These are phyloP conservation scores for Krasilnikovozyma curviuscula DNA, from an alignment of 768 basidiomycete species.

Conservation along the genomic window DNA sequence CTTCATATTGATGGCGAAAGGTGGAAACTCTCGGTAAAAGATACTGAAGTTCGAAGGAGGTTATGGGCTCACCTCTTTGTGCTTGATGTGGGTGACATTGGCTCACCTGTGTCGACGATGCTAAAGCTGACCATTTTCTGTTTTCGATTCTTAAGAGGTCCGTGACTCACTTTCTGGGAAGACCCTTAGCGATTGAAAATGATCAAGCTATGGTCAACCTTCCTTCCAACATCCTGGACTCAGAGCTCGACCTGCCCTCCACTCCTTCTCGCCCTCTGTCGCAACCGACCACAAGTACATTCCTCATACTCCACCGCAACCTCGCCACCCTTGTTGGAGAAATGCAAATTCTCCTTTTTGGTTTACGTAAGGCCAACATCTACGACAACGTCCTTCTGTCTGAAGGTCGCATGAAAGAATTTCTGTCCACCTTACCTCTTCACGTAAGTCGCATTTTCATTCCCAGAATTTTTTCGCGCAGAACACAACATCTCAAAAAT, in stretches of 20 bases:
- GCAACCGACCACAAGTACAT: constrained; percentile 13
- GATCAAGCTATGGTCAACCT: constrained; percentile 9
- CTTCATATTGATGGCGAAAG: constrained; percentile 15
- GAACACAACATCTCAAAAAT: too few relatives aligned
- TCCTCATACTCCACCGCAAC: constrained; percentile 13
- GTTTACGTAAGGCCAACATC: background rate
- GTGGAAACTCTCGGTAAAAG: constrained; percentile 12
- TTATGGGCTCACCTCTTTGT: constrained; percentile 16
- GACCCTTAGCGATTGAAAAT: constrained; percentile 16
- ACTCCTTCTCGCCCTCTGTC: background rate
- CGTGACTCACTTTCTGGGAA: constrained; percentile 15
- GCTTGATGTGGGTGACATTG: background rate
- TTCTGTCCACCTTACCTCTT: constrained; percentile 13
- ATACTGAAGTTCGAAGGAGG: constrained; percentile 16
- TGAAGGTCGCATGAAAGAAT: constrained; percentile 12
- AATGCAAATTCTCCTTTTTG: constrained; percentile 9
- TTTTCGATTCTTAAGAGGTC: constrained; percentile 9
- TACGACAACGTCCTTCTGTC: constrained; percentile 12
- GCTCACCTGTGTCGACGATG: too few relatives aligned
- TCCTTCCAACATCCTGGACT: constrained; percentile 15
- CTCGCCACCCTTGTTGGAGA: constrained; percentile 14
- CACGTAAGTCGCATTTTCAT: too few relatives aligned
- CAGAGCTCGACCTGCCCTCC: constrained; percentile 4
- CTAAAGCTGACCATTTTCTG: too few relatives aligned
- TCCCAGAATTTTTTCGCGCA: too few relatives aligned